These are phyloP conservation scores for Lignosus rhinocerotis DNA, from an alignment of 1,284 basidiomycete genomes.

Conservation along the genomic window DNA sequence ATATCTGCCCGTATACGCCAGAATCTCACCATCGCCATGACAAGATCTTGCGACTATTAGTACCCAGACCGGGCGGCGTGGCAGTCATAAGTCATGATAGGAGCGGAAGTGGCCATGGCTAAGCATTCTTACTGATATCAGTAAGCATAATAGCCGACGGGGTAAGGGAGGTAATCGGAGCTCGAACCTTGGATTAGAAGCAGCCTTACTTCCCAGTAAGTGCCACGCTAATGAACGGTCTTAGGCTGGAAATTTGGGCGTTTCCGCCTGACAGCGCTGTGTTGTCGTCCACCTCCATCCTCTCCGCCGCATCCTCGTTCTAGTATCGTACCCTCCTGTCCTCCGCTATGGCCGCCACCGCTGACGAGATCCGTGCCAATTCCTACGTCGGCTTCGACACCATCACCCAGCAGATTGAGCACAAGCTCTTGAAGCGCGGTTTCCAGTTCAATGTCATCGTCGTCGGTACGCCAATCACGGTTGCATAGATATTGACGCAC, in stretches of 20 bases:
- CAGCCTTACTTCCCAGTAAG: slow-evolving; percentile 7
- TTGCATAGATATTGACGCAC: background rate
- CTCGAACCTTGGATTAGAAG: slow-evolving; percentile 14
- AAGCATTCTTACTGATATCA: background rate
- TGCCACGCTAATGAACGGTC: background rate
- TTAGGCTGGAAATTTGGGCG: slow-evolving; percentile 14
- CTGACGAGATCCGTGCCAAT: slow-evolving; percentile 83
- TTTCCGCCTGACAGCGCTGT: slow-evolving; percentile 15
- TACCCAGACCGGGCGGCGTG: background rate
- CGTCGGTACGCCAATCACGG: slow-evolving; percentile 59
- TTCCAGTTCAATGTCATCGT: slow-evolving; percentile 99
- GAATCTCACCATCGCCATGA: slow-evolving; percentile 2
- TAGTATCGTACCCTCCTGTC: slow-evolving; percentile 1
- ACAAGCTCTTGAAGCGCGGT: slow-evolving; percentile 98
- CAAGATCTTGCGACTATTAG: slow-evolving; percentile 1
- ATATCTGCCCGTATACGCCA: background rate
- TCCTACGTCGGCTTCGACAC: slow-evolving; percentile 94
- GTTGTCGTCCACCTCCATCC: slow-evolving; percentile 20
- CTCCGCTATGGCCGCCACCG: slow-evolving; percentile 42
- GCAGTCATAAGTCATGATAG: background rate
- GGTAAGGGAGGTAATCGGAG: slow-evolving; percentile 10
- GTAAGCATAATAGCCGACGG: background rate
- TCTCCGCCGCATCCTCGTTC: slow-evolving; percentile 12
- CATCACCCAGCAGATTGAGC: slow-evolving; percentile 97
- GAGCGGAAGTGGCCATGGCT: background rate